phyloP scores from a whole-genome alignment of 148 eudicot genomes.

The Dianthus caryophyllus region DNA sequence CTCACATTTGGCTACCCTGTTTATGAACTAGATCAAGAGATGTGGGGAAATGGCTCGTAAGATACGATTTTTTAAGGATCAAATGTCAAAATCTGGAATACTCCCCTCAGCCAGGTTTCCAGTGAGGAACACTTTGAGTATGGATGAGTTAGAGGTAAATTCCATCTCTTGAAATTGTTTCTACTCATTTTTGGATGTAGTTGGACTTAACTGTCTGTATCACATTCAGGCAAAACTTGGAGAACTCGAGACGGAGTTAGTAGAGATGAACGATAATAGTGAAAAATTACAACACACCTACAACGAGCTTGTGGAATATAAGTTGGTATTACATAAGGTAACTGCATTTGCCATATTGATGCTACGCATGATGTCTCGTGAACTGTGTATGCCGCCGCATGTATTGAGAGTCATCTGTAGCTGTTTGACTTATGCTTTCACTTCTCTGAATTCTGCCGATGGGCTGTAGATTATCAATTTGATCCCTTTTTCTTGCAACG shows the following conservation, averaged over 20 bases:
- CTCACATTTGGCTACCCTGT: background rate
- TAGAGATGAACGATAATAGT: conserved; percentile 66
- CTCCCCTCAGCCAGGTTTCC: conserved; percentile 44
- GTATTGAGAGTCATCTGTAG: background rate
- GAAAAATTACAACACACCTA: conserved; percentile 64
- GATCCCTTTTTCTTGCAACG: background rate
- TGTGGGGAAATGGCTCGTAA: conserved; percentile 82
- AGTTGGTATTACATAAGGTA: conserved; percentile 75
- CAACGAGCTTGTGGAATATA: conserved; percentile 73
- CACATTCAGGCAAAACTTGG: conserved; percentile 54
- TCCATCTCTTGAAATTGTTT: background rate
- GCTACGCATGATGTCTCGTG: background rate
- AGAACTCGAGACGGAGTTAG: conserved; percentile 60
- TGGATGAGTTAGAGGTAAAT: conserved; percentile 73
- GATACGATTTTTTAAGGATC: conserved; percentile 62
- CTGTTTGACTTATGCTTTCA: background rate
- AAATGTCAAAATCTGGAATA: conserved; percentile 63
- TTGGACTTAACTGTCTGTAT: conserved; percentile 11
- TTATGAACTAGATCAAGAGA: conserved; percentile 54
- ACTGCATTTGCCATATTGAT: background rate
- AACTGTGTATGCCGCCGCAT: background rate
- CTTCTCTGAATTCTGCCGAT: too few relatives aligned
- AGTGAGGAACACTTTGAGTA: conserved; percentile 28
- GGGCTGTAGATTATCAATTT: background rate
- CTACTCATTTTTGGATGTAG: background rate